Percentiles rank a stretch among this genome's conserved stretches.
These are phyloP conservation scores for Leptodontidium sp. DNA, from an alignment of 2,329 filamentous ascomycete genomes.

Conservation along the genomic window DNA sequence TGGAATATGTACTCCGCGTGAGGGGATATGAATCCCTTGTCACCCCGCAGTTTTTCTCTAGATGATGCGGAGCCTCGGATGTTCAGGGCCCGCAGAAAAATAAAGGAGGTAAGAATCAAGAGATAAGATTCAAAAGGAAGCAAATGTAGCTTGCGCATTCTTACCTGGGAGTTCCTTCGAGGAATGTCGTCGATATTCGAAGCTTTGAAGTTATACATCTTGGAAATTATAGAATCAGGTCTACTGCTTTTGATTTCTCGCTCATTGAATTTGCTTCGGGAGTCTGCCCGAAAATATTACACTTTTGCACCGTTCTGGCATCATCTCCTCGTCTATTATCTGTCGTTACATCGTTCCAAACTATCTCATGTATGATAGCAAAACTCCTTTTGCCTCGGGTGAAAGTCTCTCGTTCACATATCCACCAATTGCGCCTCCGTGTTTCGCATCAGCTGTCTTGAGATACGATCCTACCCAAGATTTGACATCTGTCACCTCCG, in stretches of 20 bases:
- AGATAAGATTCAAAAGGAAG: neutral
- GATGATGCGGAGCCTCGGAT: slow-evolving; percentile 2
- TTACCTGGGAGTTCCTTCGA: neutral
- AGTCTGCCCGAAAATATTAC: slow-evolving; percentile 9
- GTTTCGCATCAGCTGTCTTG: slow-evolving; percentile 77
- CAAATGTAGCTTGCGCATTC: neutral
- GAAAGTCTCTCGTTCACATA: slow-evolving; percentile 78
- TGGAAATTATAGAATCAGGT: slow-evolving; percentile 1
- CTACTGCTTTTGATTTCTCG: slow-evolving; percentile 21
- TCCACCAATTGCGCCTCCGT: slow-evolving; percentile 72
- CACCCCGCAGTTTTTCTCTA: neutral
- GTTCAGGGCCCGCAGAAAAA: neutral
- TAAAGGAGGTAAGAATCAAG: neutral
- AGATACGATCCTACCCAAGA: slow-evolving; percentile 74
- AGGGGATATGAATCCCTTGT: neutral
- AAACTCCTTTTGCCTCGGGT: slow-evolving; percentile 60
- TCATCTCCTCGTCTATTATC: slow-evolving; percentile 21
- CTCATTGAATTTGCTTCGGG: neutral
- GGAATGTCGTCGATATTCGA: neutral
- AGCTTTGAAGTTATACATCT: too few relatives aligned
- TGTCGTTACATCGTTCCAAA: slow-evolving; percentile 26
- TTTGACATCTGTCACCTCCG: slow-evolving; percentile 81
- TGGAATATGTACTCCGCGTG: slow-evolving; percentile 5
- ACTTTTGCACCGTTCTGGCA: slow-evolving; percentile 11
- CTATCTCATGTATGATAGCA: slow-evolving; percentile 56